These are phyloP conservation scores for Ophiostoma montium DNA, from an alignment of 2,329 filamentous ascomycete species.

Conservation along the genomic window DNA sequence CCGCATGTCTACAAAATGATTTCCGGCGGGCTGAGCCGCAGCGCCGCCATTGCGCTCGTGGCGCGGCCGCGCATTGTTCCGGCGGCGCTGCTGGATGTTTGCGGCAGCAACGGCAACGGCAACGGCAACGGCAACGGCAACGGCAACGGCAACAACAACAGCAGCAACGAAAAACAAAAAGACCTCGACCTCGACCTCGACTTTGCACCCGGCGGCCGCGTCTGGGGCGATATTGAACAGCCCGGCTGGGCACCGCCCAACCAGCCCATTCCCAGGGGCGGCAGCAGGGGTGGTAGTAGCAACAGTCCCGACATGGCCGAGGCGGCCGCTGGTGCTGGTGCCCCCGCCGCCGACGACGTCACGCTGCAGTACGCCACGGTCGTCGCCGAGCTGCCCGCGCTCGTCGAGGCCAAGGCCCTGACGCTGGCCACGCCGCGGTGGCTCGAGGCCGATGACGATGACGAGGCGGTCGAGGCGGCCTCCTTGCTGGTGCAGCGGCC, in stretches of 20 bases:
- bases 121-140: too few species aligned
- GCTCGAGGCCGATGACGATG: conserved; percentile 30
- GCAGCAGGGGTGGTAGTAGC: neutral
- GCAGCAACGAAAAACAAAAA: conserved; percentile 9
- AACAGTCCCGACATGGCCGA: neutral
- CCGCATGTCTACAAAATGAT: conserved; percentile 66
- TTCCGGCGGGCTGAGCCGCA: conserved; percentile 54
- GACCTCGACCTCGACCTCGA: conserved; percentile 29
- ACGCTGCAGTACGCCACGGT: conserved; percentile 75
- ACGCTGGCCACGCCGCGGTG: too few species aligned
- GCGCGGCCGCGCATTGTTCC: conserved; percentile 49
- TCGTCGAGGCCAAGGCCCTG: conserved; percentile 89
- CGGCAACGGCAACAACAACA: neutral
- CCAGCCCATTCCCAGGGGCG: neutral
- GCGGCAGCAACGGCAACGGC: neutral
- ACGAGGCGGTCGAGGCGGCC: too few species aligned
- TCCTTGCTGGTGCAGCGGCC: conserved; percentile 59
- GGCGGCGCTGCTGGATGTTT: conserved; percentile 12
- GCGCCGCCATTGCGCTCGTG: conserved; percentile 69
- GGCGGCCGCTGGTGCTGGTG: neutral
- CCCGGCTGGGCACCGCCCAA: conserved; percentile 77
- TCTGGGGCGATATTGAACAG: conserved; percentile 78
- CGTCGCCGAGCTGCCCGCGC: conserved; percentile 67
- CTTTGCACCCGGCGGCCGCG: conserved; percentile 35
- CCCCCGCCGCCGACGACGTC: conserved; percentile 52